Evolutionary conservation across 2,329 filamentous ascomycete species (phyloP).

Genomic region (Sclerotinia trifoliorum): DNA sequence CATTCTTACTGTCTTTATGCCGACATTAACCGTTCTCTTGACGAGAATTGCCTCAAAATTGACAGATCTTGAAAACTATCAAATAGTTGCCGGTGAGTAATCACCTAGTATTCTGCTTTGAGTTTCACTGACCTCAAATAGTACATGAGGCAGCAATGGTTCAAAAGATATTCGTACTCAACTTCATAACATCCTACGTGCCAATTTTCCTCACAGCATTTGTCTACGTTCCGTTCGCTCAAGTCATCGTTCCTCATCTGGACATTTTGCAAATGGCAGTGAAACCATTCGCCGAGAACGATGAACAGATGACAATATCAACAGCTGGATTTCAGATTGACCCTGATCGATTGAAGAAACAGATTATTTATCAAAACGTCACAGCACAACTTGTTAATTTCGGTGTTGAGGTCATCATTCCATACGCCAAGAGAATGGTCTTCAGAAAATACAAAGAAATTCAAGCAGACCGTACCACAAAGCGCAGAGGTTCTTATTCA

Average conservation of each 20-base stretch:
- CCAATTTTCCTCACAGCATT: slow-evolving; percentile 91
- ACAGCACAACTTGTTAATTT: slow-evolving; percentile 91
- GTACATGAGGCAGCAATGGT: slow-evolving; percentile 81
- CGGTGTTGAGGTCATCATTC: slow-evolving; percentile 78
- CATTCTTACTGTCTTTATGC: slow-evolving; percentile 78
- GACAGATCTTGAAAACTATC: slow-evolving; percentile 87
- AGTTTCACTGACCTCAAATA: slow-evolving; percentile 38
- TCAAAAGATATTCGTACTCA: slow-evolving; percentile 90
- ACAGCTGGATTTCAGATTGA: slow-evolving; percentile 75
- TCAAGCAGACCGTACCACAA: slow-evolving; percentile 59
- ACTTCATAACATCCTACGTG: slow-evolving; percentile 94
- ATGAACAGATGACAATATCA: slow-evolving; percentile 62
- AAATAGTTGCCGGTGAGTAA: slow-evolving; percentile 67
- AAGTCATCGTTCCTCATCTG: slow-evolving; percentile 78
- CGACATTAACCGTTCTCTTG: slow-evolving; percentile 72
- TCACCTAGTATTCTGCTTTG: not conserved
- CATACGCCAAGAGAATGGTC: slow-evolving; percentile 76
- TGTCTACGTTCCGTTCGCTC: slow-evolving; percentile 89
- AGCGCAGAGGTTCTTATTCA: slow-evolving; percentile 45
- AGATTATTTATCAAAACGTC: slow-evolving; percentile 95
- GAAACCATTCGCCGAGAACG: slow-evolving; percentile 70
- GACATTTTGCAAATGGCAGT: slow-evolving; percentile 77
- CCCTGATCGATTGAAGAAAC: slow-evolving; percentile 76
- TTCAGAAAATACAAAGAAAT: slow-evolving; percentile 78
- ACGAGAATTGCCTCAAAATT: slow-evolving; percentile 74